Conservation (phyloP, 495 filamentous ascomycete genomes). For the Aspergillus asperescens region DNA sequence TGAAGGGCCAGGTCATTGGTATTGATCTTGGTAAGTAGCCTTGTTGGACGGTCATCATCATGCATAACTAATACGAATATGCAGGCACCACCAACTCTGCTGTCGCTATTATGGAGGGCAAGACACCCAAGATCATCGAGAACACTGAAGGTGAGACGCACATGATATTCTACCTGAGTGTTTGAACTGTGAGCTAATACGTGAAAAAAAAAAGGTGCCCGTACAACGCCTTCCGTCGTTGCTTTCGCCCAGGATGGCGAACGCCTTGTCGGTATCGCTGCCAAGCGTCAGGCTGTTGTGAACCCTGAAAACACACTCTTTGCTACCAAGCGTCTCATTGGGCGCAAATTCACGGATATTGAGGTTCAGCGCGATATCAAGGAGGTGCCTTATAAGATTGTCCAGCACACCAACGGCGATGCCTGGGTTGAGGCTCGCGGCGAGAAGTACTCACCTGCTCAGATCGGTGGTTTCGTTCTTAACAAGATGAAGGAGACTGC, state of each 20-base stretch:
- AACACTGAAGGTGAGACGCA: slow-evolving; percentile 76
- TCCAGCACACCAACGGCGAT: slow-evolving; percentile 96
- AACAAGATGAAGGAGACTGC: slow-evolving; percentile 99
- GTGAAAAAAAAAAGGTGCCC: slow-evolving; percentile 64
- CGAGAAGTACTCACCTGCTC: slow-evolving; percentile 96
- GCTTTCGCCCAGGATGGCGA: slow-evolving; percentile 97
- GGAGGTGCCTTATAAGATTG: slow-evolving; percentile 98
- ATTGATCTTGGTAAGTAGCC: slow-evolving; percentile 86
- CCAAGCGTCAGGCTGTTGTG: slow-evolving; percentile 98
- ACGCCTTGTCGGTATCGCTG: slow-evolving; percentile 94
- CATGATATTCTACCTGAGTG: no score
- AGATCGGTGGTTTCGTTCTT: slow-evolving; percentile 95
- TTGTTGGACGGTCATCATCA: slow-evolving; percentile 2
- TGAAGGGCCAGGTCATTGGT: slow-evolving; percentile 94
- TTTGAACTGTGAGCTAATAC: no score
- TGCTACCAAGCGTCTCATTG: slow-evolving; percentile 98
- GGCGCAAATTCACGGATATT: slow-evolving; percentile 91
- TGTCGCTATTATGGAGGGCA: slow-evolving; percentile 96
- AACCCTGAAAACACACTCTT: slow-evolving; percentile 99
- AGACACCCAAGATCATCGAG: slow-evolving; percentile 91
- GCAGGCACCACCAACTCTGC: slow-evolving; percentile 96
- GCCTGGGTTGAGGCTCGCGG: slow-evolving; percentile 96
- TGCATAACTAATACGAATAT: slow-evolving; percentile 21
- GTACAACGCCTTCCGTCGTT: slow-evolving; percentile 95
- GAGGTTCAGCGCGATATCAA: slow-evolving; percentile 98